A percentile compares a stretch with the other conserved stretches of the same genome.
phyloP scores from a whole-genome alignment of 2,329 filamentous ascomycete genomes.

The Cercospora janseana region DNA sequence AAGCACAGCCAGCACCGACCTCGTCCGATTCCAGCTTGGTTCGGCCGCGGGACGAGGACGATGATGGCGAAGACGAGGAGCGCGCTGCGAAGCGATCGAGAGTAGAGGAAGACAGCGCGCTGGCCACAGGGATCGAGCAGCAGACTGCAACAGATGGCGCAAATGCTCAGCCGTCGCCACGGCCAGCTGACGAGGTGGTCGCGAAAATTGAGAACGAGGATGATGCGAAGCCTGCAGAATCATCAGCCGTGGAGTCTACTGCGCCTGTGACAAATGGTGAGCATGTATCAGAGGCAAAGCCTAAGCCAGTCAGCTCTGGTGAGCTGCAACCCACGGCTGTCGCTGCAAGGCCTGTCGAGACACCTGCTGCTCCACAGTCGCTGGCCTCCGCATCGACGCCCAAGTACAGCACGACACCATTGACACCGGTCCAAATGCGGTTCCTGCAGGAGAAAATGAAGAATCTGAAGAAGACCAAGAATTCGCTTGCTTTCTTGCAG shows the following conservation, averaged over 20 bases:
- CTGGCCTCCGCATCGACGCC: slow-evolving; percentile 23
- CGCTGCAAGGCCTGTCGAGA: slow-evolving; percentile 7
- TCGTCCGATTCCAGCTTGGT: slow-evolving; percentile 56
- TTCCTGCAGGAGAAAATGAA: slow-evolving; percentile 66
- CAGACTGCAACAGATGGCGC: slow-evolving; percentile 9
- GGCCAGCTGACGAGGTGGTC: not conserved
- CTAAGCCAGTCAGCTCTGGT: slow-evolving; percentile 1
- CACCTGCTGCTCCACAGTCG: slow-evolving; percentile 15
- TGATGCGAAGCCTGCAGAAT: not conserved
- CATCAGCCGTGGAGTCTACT: not conserved
- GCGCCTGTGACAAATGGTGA: slow-evolving; percentile 2
- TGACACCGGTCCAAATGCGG: slow-evolving; percentile 60
- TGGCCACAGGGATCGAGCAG: slow-evolving; percentile 13
- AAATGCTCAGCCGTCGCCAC: not conserved
- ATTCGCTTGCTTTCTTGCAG: slow-evolving; percentile 70
- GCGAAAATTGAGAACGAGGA: not conserved
- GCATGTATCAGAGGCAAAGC: not conserved
- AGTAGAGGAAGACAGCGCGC: slow-evolving; percentile 59
- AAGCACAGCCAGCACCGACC: slow-evolving; percentile 18
- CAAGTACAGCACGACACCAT: slow-evolving; percentile 43
- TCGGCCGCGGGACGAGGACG: slow-evolving; percentile 78
- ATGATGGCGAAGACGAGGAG: slow-evolving; percentile 53
- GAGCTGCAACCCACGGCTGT: slow-evolving; percentile 14
- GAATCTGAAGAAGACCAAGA: slow-evolving; percentile 81
- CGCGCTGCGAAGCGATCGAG: slow-evolving; percentile 78